These are phyloP conservation scores for Pichia phayaonensis DNA, from an alignment of 805 yeast genomes.

Conservation along the genomic window DNA sequence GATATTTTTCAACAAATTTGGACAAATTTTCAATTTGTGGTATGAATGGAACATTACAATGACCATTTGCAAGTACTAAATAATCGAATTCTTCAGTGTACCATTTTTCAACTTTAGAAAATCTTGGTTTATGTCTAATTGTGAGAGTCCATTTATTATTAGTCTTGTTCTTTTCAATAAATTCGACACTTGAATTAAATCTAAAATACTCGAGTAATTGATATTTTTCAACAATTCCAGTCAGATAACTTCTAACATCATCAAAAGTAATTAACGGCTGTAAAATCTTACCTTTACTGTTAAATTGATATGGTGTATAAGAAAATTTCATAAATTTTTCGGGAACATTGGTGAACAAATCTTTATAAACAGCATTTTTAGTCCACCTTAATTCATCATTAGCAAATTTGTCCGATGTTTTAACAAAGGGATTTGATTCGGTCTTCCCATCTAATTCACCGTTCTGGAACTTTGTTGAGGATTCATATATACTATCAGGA, in stretches of 20 bases:
- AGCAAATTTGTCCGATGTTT: slow-evolving; percentile 2
- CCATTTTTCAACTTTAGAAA: slow-evolving; percentile 27
- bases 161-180: slow-evolving; percentile 19
- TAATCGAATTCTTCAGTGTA: slow-evolving; percentile 48
- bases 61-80: slow-evolving; percentile 56
- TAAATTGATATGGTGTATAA: slow-evolving; percentile 17
- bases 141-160: slow-evolving; percentile 11
- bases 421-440: slow-evolving; percentile 28
- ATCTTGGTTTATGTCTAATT: slow-evolving; percentile 9
- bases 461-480: neutral
- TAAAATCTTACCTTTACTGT: slow-evolving; percentile 6
- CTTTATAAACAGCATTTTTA: slow-evolving; percentile 31
- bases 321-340: slow-evolving; percentile 34
- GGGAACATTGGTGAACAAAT: slow-evolving; percentile 37
- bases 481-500: slow-evolving; percentile 16
- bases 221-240: slow-evolving; percentile 15
- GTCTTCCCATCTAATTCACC: too few species aligned
- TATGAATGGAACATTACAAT: slow-evolving; percentile 44
- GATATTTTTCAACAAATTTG: slow-evolving; percentile 28
- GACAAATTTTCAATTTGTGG: slow-evolving; percentile 36
- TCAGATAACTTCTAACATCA: slow-evolving; percentile 12
- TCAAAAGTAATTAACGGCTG: slow-evolving; percentile 15
- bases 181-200: slow-evolving; percentile 34
- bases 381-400: slow-evolving; percentile 29
- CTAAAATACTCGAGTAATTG: slow-evolving; percentile 29